Evolutionary conservation across 2,329 filamentous ascomycete species (phyloP).

Genomic region (Xylariaceae sp.): DNA sequence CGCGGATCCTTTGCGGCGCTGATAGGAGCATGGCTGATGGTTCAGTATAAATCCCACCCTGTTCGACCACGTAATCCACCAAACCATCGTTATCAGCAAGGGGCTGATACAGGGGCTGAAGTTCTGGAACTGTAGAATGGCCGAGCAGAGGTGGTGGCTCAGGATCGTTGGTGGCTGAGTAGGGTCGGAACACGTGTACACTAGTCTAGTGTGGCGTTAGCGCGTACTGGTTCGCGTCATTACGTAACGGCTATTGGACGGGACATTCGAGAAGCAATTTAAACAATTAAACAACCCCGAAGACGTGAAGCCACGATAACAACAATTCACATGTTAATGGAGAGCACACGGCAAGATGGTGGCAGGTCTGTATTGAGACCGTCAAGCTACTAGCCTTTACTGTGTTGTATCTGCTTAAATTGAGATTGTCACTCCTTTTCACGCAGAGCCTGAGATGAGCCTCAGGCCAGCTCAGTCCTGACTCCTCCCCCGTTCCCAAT

Average conservation of each 20-base stretch:
- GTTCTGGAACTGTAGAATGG: not conserved
- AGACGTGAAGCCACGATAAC: no score
- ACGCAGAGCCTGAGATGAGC: not conserved
- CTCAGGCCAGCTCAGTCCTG: not conserved
- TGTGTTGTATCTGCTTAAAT: no score
- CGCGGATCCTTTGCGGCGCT: not conserved
- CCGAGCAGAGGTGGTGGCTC: not conserved
- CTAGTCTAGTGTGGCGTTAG: not conserved
- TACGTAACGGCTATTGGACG: not conserved
- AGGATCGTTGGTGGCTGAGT: not conserved
- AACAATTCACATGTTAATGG: no score
- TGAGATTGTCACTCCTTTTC: not conserved
- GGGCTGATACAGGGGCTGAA: no score
- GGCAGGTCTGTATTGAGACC: no score
- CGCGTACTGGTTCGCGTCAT: not conserved
- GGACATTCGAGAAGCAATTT: not conserved
- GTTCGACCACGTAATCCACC: not conserved
- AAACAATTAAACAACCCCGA: not conserved
- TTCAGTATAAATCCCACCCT: not conserved
- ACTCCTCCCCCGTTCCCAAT: not conserved
- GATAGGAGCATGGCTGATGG: not conserved
- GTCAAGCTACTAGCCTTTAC: no score
- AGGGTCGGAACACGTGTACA: not conserved
- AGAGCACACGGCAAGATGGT: no score
- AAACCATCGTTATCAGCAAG: not conserved